These are phyloP conservation scores for Boletus rufocinnamomeus DNA, from an alignment of 768 basidiomycete species.

Conservation along the genomic window DNA sequence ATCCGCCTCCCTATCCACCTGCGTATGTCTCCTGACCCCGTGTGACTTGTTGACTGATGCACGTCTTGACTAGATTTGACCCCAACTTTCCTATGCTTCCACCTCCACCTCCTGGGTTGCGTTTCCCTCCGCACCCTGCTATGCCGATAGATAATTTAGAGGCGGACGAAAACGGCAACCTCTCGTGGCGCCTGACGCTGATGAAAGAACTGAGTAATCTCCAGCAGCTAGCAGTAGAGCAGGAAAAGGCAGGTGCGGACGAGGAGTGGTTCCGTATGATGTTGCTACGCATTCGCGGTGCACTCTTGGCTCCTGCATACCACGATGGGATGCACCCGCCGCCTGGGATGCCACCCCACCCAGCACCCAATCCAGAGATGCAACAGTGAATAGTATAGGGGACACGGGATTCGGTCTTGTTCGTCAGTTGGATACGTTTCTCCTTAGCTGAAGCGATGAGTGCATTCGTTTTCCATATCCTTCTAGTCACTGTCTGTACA, in stretches of 20 bases:
- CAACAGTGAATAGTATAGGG: conserved; percentile 21
- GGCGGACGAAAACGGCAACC: conserved; percentile 74
- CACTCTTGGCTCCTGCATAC: conserved; percentile 57
- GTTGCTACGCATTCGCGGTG: conserved; percentile 74
- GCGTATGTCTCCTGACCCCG: conserved; percentile 34
- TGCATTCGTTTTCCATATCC: conserved; percentile 3
- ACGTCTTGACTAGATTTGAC: conserved; percentile 56
- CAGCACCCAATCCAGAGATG: conserved; percentile 37
- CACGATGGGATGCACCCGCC: conserved; percentile 41
- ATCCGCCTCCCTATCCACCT: conserved; percentile 64
- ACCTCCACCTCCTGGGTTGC: conserved; percentile 51
- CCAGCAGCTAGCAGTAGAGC: conserved; percentile 75
- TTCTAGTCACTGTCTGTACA: conserved; percentile 9
- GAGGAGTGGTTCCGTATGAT: conserved; percentile 88
- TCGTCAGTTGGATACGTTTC: conserved; percentile 5
- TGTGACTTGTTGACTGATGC: conserved; percentile 3
- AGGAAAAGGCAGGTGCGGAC: conserved; percentile 79
- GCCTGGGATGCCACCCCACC: conserved; percentile 39
- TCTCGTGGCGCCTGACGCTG: conserved; percentile 80
- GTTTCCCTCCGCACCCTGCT: conserved; percentile 56
- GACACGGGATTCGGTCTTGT: conserved; percentile 1
- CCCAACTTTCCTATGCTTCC: conserved; percentile 71
- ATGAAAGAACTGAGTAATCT: conserved; percentile 77
- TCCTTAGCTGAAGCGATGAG: conserved; percentile 1
- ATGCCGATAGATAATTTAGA: conserved; percentile 74